Percentiles rank a stretch among this genome's conserved stretches.
These are phyloP conservation scores for Diospyros kaki DNA, from an alignment of 148 eudicot genomes.

Conservation along the genomic window DNA sequence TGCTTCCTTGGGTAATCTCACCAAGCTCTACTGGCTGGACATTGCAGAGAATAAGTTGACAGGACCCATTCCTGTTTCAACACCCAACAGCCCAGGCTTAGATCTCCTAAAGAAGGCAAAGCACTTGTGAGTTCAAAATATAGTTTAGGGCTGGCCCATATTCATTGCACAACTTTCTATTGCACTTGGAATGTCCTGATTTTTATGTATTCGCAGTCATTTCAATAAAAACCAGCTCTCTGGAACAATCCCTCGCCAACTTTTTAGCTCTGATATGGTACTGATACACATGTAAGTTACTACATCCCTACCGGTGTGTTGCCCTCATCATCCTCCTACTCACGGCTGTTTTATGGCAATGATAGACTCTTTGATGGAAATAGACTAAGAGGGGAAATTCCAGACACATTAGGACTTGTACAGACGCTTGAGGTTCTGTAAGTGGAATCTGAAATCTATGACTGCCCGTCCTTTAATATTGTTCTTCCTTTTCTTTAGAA, in stretches of 20 bases:
- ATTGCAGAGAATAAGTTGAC: slow-evolving; percentile 53
- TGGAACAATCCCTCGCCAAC: slow-evolving; percentile 55
- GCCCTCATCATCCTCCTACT: slow-evolving; percentile 1
- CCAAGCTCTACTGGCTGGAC: slow-evolving; percentile 70
- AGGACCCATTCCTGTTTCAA: slow-evolving; percentile 67
- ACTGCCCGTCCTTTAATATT: slow-evolving; percentile 1
- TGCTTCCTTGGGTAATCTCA: slow-evolving; percentile 50
- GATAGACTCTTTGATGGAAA: slow-evolving; percentile 78
- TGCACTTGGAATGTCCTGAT: not conserved
- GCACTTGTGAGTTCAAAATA: slow-evolving; percentile 55
- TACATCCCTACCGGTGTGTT: slow-evolving; percentile 7
- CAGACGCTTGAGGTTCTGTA: slow-evolving; percentile 57
- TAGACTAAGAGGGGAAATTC: slow-evolving; percentile 50
- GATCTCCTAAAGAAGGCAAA: slow-evolving; percentile 52
- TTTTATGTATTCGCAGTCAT: slow-evolving; percentile 43
- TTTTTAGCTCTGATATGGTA: slow-evolving; percentile 57
- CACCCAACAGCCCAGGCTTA: slow-evolving; percentile 45
- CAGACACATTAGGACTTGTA: slow-evolving; percentile 56
- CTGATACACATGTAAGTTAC: slow-evolving; percentile 76
- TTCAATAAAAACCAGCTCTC: slow-evolving; percentile 74
- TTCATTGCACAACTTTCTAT: not conserved
- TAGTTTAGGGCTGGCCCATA: not conserved
- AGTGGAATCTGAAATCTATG: slow-evolving; percentile 29
- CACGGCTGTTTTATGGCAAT: not conserved
- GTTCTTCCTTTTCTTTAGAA: no score